These are phyloP conservation scores for Debaryomyces psychrophilus DNA, from an alignment of 1,139 yeast species.

Conservation along the genomic window DNA sequence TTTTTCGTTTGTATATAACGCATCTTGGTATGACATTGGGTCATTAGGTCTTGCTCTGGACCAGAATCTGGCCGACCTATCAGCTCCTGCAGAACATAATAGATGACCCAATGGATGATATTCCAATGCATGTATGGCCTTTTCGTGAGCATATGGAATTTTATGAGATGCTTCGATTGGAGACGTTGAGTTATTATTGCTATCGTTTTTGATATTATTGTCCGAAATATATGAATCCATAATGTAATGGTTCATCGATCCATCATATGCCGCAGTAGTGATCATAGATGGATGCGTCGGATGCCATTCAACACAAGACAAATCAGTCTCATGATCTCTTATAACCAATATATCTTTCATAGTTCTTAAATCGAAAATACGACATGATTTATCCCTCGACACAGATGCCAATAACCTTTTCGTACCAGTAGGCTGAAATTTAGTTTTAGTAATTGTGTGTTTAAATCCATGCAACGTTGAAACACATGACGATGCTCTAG, in stretches of 20 bases:
- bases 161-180: conserved; percentile 57
- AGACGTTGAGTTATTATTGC: conserved; percentile 21
- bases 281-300: conserved; percentile 82
- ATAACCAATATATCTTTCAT: conserved; percentile 77
- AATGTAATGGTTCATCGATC: conserved; percentile 78
- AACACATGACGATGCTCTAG: conserved; percentile 72
- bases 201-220: conserved; percentile 8
- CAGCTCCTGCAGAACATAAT: conserved; percentile 90
- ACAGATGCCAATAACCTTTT: conserved; percentile 79
- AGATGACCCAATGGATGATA: conserved; percentile 95
- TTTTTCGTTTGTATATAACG: conserved; percentile 69
- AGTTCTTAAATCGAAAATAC: conserved; percentile 83
- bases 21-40: conserved; percentile 79
- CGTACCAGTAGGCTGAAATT: conserved; percentile 75
- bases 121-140: conserved; percentile 85
- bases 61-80: conserved; percentile 94
- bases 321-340: conserved; percentile 81
- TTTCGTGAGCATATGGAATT: conserved; percentile 92
- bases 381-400: conserved; percentile 84
- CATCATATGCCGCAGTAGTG: conserved; percentile 89
- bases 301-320: conserved; percentile 89
- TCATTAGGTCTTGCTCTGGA: conserved; percentile 91
- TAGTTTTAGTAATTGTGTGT: conserved; percentile 84
- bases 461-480: conserved; percentile 89
- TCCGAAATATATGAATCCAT: conserved; percentile 56